Conservation (phyloP, 2,329 filamentous ascomycete genomes). For the Tolypocladium amazonense region DNA sequence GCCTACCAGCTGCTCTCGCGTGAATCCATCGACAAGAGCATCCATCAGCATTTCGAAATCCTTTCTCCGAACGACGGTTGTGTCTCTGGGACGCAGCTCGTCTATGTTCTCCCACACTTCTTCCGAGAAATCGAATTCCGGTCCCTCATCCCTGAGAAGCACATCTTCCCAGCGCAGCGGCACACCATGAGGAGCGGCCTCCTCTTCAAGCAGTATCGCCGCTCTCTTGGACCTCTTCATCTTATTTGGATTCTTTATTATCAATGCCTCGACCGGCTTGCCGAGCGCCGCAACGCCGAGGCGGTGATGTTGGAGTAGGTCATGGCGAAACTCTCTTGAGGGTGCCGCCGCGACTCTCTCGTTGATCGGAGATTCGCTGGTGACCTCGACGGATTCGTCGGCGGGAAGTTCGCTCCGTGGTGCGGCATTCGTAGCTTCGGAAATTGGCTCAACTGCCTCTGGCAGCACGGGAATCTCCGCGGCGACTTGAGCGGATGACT, state of each 20-base stretch:
- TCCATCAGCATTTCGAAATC: conserved; percentile 31
- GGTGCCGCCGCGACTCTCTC: background rate
- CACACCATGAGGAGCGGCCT: conserved; percentile 2
- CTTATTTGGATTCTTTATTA: conserved; percentile 30
- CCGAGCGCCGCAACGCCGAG: conserved; percentile 24
- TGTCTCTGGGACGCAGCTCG: conserved; percentile 32
- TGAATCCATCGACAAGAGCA: conserved; percentile 34
- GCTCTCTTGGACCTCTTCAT: conserved; percentile 10
- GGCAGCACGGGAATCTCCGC: background rate
- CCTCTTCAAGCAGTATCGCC: conserved; percentile 8
- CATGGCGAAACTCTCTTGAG: conserved; percentile 9
- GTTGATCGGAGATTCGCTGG: background rate
- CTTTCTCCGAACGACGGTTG: conserved; percentile 22
- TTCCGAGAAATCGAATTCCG: conserved; percentile 13
- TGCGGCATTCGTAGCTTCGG: background rate
- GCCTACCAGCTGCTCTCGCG: conserved; percentile 28
- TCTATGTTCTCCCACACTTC: conserved; percentile 36
- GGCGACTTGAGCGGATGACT: background rate
- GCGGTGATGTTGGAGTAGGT: conserved; percentile 16
- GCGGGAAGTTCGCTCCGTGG: background rate
- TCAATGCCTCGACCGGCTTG: conserved; percentile 30
- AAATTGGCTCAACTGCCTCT: background rate
- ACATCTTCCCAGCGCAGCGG: conserved; percentile 21
- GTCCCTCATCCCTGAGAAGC: conserved; percentile 13
- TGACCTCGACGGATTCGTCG: background rate